Evolutionary conservation across 2,329 filamentous ascomycete species (phyloP), one percentile per base, ranked within the genome.

Genomic region (Gliomastix tumulicola): DNA sequence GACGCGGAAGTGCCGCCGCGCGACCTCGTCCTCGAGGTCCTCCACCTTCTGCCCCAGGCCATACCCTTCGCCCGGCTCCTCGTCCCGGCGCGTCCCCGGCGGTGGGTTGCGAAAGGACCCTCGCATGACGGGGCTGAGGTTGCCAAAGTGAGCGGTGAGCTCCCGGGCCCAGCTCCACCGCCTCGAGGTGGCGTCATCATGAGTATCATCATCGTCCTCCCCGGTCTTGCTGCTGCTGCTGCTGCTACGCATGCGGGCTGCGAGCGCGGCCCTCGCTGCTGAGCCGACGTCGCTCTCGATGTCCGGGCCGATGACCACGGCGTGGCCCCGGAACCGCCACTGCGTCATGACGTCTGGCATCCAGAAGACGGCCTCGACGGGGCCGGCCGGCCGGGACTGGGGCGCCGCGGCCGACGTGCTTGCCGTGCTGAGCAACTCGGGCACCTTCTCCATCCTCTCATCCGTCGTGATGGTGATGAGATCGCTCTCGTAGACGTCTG

Each of bases 291-390:
- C 50, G 8, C 51, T 47, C 63, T 82, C 71, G 40, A 82, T 74
- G 48, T 88, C 84, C 34, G 72, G 68, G 1, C 78, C 85, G 21
- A 97, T 66, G 5, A 95, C 64, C 63, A 81, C 92, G 15, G 83
- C 85, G 40, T 66, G 69, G 3, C 90, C 90, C 33, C 80, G 78
- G 22, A 97, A 58, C 41, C 90, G 76, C 90, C 90, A 97, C 65
- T 97, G 90, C 13, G 78, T 83, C 56, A 69, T 74, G 6, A 69
- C 66, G 30, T 82, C 74, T 44, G 76, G 73, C 9, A 80, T 67
- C 90, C 89, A 97, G 56, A 85, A 92, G 10, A 88, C 76, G 7
- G 81, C 86, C 62, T 96, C 90, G n/a, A 90, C 77, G 4, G 74
- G 70, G 2, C 79, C 79, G 27, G 87, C 79, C 23, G 81, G 73